A percentile compares a stretch with the other conserved stretches of the same genome.
These are phyloP conservation scores for Acer yangbiense DNA, from an alignment of 345 rosid species.

Conservation along the genomic window DNA sequence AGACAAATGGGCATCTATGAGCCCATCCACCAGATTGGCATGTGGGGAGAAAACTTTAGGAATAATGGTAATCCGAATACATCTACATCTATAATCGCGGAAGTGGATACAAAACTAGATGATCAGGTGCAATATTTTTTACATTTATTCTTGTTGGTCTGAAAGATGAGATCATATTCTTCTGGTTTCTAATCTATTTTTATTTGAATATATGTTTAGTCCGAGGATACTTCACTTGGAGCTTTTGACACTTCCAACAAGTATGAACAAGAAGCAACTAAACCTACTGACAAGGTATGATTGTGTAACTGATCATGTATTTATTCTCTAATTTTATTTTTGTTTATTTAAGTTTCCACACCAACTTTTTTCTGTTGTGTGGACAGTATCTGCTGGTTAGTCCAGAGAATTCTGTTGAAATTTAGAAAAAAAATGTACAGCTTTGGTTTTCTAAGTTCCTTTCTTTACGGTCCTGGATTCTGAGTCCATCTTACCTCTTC, in stretches of 20 bases:
- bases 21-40: slow-evolving; percentile 65
- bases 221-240: slow-evolving; percentile 81
- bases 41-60: slow-evolving; percentile 83
- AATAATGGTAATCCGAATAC: slow-evolving; percentile 47
- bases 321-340: slow-evolving; percentile 2
- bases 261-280: slow-evolving; percentile 81
- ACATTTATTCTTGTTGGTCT: slow-evolving; percentile 16
- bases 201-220: slow-evolving; percentile 47
- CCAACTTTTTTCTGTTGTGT: background rate
- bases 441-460: background rate
- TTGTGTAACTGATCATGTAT: background rate
- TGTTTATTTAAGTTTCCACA: background rate
- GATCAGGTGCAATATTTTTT: slow-evolving; percentile 54
- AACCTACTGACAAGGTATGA: slow-evolving; percentile 69
- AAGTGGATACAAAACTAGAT: slow-evolving; percentile 56
- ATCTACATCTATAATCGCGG: slow-evolving; percentile 49
- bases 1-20: slow-evolving; percentile 78
- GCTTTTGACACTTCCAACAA: slow-evolving; percentile 54
- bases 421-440: background rate
- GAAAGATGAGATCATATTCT: background rate
- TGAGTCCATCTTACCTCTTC: background rate
- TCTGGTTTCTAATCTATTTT: slow-evolving; percentile 19
- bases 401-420: background rate
- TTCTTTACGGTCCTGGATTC: background rate
- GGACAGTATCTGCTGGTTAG: background rate